Evolutionary conservation across 164 flowering plant species (phyloP).

Genomic region (Stephania yunnanensis): DNA sequence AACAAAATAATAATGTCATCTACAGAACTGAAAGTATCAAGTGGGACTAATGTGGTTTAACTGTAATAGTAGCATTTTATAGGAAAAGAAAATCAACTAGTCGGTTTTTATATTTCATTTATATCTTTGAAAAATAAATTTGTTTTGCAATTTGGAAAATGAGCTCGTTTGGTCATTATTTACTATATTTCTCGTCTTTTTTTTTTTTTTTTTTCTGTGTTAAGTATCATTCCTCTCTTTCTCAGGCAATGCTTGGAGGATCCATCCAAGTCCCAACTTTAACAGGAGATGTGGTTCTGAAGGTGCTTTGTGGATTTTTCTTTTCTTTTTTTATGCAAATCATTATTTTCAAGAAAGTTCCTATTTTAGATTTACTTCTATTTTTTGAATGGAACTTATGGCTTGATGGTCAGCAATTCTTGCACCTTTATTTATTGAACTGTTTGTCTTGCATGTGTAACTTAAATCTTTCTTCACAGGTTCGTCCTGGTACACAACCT

Average conservation of each 20-base stretch:
- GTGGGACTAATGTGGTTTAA: too few species aligned
- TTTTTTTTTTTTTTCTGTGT: not conserved
- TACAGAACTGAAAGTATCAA: too few species aligned
- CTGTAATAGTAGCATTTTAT: too few species aligned
- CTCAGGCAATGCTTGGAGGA: constrained; percentile 94
- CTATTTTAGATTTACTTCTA: not conserved
- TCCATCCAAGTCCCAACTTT: constrained; percentile 96
- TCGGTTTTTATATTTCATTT: too few species aligned
- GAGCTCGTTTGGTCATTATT: not conserved
- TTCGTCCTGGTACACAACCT: constrained; percentile 89
- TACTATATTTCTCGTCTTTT: not conserved
- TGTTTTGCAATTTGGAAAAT: not conserved
- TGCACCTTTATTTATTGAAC: not conserved
- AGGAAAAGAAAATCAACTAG: too few species aligned
- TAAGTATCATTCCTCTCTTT: too few species aligned
- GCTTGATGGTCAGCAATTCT: not conserved
- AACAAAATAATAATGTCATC: too few species aligned
- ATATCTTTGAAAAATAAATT: too few species aligned
- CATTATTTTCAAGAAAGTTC: too few species aligned
- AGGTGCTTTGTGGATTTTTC: constrained; percentile 38
- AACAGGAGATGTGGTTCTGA: constrained; percentile 88
- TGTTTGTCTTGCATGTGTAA: not conserved
- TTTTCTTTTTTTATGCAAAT: not conserved
- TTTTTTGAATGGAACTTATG: not conserved
- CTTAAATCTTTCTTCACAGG: constrained; percentile 40